These are phyloP conservation scores for Cardiospermum halicacabum DNA, from an alignment of 345 rosid species.

Conservation along the genomic window DNA sequence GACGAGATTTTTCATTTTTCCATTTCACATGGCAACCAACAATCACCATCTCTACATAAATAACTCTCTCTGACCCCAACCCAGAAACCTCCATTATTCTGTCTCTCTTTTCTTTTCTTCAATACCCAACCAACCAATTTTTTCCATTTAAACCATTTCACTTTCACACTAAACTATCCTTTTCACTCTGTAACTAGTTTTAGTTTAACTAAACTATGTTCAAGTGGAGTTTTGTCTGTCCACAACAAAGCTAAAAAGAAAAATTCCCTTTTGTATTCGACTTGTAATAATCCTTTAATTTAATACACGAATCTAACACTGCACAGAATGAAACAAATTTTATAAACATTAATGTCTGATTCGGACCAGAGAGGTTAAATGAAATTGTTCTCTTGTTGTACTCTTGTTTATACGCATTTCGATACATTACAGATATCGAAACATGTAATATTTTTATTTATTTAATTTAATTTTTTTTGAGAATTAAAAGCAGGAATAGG, in stretches of 20 bases:
- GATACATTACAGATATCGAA: conserved; percentile 2
- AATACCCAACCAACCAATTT: too few relatives aligned
- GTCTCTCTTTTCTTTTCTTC: too few relatives aligned
- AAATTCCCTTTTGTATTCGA: conserved; percentile 13
- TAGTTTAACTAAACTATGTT: too few relatives aligned
- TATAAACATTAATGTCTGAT: background rate
- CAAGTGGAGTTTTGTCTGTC: background rate
- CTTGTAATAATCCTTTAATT: background rate
- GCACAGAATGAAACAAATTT: background rate
- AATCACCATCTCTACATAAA: too few relatives aligned
- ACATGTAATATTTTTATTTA: conserved; percentile 1
- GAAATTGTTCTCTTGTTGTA: conserved; percentile 14
- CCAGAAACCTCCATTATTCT: too few relatives aligned
- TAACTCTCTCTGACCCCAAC: too few relatives aligned
- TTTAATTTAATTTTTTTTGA: background rate
- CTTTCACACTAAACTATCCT: too few relatives aligned
- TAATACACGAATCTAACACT: background rate
- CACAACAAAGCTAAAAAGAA: background rate
- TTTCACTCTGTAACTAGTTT: too few relatives aligned
- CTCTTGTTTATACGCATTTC: conserved; percentile 7
- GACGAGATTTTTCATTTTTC: too few relatives aligned
- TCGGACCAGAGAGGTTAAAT: conserved; percentile 16
- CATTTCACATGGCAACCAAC: too few relatives aligned
- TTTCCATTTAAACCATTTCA: too few relatives aligned
- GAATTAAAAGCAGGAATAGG: conserved; percentile 9